A percentile compares a stretch with the other conserved stretches of the same genome.
Evolutionary conservation across 2,329 filamentous ascomycete genomes (phyloP).

Genomic region (Neurospora sp.): DNA sequence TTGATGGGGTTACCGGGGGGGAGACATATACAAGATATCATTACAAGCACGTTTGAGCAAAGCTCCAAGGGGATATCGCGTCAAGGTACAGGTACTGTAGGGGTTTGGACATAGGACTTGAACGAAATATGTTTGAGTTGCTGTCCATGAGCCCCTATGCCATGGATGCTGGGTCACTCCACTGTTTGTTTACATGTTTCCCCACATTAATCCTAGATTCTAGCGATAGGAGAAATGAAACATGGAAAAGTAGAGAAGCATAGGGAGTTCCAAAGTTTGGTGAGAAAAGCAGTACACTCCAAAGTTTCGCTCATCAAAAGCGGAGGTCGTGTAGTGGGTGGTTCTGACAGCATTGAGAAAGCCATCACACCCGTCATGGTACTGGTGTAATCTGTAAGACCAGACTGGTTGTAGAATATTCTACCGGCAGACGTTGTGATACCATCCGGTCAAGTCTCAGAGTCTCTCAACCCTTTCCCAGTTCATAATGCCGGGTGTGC

Average conservation of each 20-base stretch:
- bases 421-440: background rate
- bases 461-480: background rate
- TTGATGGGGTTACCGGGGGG: background rate
- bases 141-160: background rate
- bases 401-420: background rate
- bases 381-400: background rate
- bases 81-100: background rate
- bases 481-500: background rate
- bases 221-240: background rate
- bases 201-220: background rate
- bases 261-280: background rate
- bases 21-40: background rate
- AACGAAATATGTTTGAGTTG: background rate
- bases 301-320: background rate
- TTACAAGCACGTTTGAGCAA: background rate
- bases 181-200: background rate
- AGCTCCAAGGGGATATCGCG: no score
- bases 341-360: background rate
- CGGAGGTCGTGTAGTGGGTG: background rate
- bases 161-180: background rate
- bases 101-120: background rate
- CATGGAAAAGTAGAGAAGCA: background rate
- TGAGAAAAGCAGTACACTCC: background rate
- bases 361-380: background rate
- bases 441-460: background rate